Conservation (phyloP, 352 stramenopile species). For the Thraustochytrium sp. region DNA sequence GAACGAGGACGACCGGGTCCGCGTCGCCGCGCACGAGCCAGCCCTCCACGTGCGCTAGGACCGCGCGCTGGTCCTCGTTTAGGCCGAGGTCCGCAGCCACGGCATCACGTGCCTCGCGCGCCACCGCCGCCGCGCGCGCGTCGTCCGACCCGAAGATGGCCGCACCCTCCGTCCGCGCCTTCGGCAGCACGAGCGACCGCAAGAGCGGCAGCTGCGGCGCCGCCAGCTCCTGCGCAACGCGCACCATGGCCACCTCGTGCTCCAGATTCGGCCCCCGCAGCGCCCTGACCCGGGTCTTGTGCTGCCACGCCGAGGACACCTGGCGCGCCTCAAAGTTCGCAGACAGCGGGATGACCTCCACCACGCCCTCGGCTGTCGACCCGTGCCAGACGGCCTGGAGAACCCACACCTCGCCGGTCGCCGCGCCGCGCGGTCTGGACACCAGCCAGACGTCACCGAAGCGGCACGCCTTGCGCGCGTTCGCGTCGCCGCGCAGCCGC, state of each 20-base stretch:
- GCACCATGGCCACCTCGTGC: slow-evolving; percentile 11
- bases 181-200: not conserved
- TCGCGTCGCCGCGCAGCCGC: not conserved
- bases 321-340: not conserved
- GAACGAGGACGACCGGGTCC: slow-evolving; percentile 6
- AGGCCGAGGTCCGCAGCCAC: not conserved
- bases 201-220: not conserved
- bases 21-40: not conserved
- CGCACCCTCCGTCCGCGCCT: not conserved
- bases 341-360: not conserved
- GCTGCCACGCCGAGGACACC: not conserved
- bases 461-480: not conserved
- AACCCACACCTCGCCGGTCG: not conserved
- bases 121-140: not conserved
- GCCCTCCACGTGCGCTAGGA: not conserved
- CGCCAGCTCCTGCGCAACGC: not conserved
- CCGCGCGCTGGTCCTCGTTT: slow-evolving; percentile 8
- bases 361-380: not conserved
- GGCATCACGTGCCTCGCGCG: not conserved
- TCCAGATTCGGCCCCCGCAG: not conserved
- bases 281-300: not conserved
- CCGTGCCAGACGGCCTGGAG: slow-evolving; percentile 14
- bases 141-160: not conserved
- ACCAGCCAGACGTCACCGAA: slow-evolving; percentile 24
- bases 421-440: not conserved